These are phyloP conservation scores for Podospora anserina DNA, from an alignment of 495 filamentous ascomycete species.

Conservation along the genomic window DNA sequence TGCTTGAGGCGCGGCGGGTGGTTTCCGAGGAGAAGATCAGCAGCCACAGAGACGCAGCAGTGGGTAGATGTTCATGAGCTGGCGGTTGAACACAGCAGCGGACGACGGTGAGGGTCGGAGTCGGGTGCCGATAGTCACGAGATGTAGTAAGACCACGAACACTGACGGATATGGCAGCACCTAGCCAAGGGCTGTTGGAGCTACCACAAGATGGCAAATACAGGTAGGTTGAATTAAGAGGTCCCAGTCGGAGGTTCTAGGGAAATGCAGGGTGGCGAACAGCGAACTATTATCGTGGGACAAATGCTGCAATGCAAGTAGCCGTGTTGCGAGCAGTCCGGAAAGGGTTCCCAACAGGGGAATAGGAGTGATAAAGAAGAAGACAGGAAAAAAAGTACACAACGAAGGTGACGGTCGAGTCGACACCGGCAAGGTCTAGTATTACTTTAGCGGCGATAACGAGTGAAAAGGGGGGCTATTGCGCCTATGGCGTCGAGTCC, in stretches of 20 bases:
- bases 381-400: not conserved
- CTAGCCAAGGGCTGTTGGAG: constrained; percentile 3
- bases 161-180: not conserved
- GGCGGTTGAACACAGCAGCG: constrained; percentile 11
- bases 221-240: not conserved
- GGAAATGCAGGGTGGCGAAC: constrained; percentile 12
- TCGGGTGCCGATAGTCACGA: constrained; percentile 3
- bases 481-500: not conserved
- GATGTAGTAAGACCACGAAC: constrained; percentile 5
- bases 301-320: constrained; percentile 14
- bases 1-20: constrained; percentile 2
- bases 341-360: constrained; percentile 1
- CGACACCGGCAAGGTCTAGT: not conserved
- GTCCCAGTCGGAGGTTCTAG: not conserved
- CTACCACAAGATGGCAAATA: not conserved
- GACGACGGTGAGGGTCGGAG: not conserved
- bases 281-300: constrained; percentile 26
- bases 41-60: not conserved
- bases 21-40: constrained; percentile 7
- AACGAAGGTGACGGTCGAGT: not conserved
- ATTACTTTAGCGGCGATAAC: constrained; percentile 4
- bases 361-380: not conserved
- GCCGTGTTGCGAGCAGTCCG: constrained; percentile 4
- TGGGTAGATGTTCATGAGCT: constrained; percentile 3
- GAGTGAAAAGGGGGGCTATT: not conserved